These are phyloP conservation scores for Botryotinia globosa DNA, from an alignment of 2,329 filamentous ascomycete species.

Conservation along the genomic window DNA sequence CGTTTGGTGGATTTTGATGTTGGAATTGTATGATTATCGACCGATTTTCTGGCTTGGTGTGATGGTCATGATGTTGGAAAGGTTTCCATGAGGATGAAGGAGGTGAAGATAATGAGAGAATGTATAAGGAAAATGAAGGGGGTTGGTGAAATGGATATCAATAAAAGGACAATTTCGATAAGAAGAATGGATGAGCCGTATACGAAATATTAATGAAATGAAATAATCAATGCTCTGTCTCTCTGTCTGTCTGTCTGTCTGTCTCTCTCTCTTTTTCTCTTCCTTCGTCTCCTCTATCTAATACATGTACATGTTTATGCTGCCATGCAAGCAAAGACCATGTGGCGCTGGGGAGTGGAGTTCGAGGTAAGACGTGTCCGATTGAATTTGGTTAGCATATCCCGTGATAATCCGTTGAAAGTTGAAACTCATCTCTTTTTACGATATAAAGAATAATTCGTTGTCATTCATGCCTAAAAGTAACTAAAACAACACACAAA, in stretches of 20 bases:
- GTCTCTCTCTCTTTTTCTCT: neutral
- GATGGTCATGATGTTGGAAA: conserved; percentile 17
- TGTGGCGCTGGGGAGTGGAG: conserved; percentile 21
- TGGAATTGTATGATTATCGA: neutral
- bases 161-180: conserved; percentile 9
- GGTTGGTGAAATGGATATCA: conserved; percentile 18
- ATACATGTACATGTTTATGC: conserved; percentile 8
- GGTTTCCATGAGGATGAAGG: conserved; percentile 2
- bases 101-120: conserved; percentile 17
- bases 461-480: conserved; percentile 21
- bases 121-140: conserved; percentile 14
- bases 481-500: conserved; percentile 20
- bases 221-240: conserved; percentile 4
- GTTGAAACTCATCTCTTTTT: conserved; percentile 4
- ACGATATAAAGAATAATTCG: conserved; percentile 14
- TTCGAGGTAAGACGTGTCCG: conserved; percentile 20
- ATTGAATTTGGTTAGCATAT: conserved; percentile 13
- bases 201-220: conserved; percentile 13
- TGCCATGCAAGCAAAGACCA: conserved; percentile 21
- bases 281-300: neutral
- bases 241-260: too few relatives aligned
- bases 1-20: neutral
- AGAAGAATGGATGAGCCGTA: neutral
- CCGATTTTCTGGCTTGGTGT: conserved; percentile 8
- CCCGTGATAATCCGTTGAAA: conserved; percentile 7